Base-by-base conservation (phyloP, 768 basidiomycete species). In the Tylopilus sp. region DNA sequence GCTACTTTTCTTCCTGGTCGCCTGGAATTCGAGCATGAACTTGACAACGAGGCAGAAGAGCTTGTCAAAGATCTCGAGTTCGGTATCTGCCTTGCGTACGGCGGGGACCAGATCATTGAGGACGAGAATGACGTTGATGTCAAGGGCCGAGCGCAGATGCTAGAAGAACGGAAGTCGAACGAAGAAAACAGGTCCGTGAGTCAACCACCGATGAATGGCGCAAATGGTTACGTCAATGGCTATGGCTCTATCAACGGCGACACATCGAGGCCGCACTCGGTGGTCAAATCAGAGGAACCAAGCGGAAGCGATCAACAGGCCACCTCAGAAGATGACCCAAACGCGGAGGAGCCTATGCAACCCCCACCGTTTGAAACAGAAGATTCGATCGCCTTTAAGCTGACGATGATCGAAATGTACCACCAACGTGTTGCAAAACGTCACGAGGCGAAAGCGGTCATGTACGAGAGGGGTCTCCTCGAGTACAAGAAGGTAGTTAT, bases 21-120 rank as follows among this genome's bases (percentile, higher is more conserved):
- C n/a, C 78, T 99, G 31, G 96, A 99, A 70, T 99, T 99, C 66
- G 96, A 99, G 66, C 94, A 95, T 61, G 96, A 99, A 70, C 74
- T 92, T 6, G 95, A 98, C 65, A 97, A 99, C 67, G 96, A 99
- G 47, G 96, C 96, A 0, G 96, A 99, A 67, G 87, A 95, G 62
- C 72, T 92, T 3, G 87, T 98, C 58, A 98, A 98, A 71, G 93
- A 98, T 66, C 77, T 99, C 57, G 95, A 98, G 66, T 98, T 98
- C 61, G 96, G 92, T 2, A 73, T 94, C n/a, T 92, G 92, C 55
- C 76, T 81, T 21, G 80, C 84, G 29, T 96, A 83, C 65, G 94
- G 89, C 2, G 97, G 96, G 3, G 90, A 91, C 62, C 76, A 86
- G 59, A 85, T 87, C 49, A 72, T 78, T 3, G 89, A 92, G 58